Conservation (phyloP, 2,329 filamentous ascomycete species). For the Claviceps paspali region DNA sequence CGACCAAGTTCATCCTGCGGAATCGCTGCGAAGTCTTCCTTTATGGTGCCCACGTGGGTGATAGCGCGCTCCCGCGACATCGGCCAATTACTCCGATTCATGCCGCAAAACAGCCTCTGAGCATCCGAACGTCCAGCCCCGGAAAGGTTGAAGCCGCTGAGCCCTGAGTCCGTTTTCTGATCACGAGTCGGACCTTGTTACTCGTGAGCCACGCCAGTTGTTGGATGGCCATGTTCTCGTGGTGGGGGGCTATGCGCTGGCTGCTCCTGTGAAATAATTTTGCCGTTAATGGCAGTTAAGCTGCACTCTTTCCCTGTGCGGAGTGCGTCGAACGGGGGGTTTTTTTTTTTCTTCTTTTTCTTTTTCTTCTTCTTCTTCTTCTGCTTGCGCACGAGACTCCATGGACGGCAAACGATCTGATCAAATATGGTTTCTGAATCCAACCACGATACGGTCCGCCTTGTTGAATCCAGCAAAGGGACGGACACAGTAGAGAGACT, state of each 20-base stretch:
- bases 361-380: neutral
- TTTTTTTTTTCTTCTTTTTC: too few species aligned
- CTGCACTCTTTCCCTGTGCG: neutral
- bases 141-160: neutral
- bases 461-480: neutral
- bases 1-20: neutral
- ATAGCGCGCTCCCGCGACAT: neutral
- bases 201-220: neutral
- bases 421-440: neutral
- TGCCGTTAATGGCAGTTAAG: constrained; percentile 1
- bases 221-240: neutral
- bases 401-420: neutral
- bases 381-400: neutral
- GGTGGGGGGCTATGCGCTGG: neutral
- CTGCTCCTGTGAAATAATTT: neutral
- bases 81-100: neutral
- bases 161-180: neutral
- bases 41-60: neutral
- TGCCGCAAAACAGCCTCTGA: constrained; percentile 1
- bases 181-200: neutral
- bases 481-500: neutral
- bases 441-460: neutral
- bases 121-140: neutral
- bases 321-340: neutral
- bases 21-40: neutral